These are phyloP conservation scores for Neofusicoccum umdonicola DNA, from an alignment of 2,329 filamentous ascomycete species.

Conservation along the genomic window DNA sequence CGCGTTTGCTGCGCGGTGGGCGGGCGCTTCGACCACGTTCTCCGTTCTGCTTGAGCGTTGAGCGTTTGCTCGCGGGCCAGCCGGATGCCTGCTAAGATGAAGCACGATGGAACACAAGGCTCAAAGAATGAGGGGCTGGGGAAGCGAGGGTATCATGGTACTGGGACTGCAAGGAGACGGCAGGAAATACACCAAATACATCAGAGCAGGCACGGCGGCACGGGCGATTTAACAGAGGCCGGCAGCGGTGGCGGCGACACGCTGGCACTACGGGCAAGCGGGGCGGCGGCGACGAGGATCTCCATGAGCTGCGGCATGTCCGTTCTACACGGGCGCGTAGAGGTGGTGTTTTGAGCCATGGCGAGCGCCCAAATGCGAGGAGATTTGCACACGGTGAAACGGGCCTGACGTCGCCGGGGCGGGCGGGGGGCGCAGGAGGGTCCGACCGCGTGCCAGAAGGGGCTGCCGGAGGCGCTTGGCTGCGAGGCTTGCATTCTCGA, in stretches of 20 bases:
- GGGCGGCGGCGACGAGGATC: background rate
- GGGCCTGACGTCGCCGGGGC: background rate
- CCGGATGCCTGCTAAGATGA: conserved; percentile 8
- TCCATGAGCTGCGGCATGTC: conserved; percentile 1
- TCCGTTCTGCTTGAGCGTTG: background rate
- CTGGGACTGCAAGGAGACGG: conserved; percentile 10
- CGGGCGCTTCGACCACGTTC: background rate
- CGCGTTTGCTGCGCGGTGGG: background rate
- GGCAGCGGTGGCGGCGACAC: background rate
- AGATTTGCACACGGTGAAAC: conserved; percentile 12
- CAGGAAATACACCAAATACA: background rate
- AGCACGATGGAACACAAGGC: conserved; percentile 3
- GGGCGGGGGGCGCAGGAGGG: background rate
- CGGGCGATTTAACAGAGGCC: background rate
- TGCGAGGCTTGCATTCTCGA: conserved; percentile 6
- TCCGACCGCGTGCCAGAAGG: conserved; percentile 3
- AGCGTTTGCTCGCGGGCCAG: background rate
- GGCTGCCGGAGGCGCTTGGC: background rate
- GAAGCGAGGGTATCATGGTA: conserved; percentile 16
- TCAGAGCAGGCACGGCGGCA: background rate
- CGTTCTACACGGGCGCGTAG: conserved; percentile 15
- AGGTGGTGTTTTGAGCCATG: conserved; percentile 13
- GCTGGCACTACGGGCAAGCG: background rate
- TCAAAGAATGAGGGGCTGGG: conserved; percentile 15
- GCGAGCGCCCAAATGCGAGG: background rate